phyloP scores from a whole-genome alignment of 345 rosid genomes.

The Ceriops decandra region DNA sequence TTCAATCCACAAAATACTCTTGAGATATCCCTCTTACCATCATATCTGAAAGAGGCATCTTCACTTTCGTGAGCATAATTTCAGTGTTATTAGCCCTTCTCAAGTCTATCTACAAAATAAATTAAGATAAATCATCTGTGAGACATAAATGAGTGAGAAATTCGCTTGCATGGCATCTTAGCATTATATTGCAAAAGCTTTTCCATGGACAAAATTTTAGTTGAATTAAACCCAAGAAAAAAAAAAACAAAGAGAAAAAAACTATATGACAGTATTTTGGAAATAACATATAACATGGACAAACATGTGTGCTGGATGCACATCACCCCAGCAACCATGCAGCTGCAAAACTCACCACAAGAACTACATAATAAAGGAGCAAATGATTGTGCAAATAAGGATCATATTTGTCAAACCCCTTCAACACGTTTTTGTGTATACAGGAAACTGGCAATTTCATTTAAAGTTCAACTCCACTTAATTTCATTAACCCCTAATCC shows the following conservation, averaged over 20 bases:
- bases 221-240: not conserved
- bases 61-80: conserved; percentile 99
- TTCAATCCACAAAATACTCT: not conserved
- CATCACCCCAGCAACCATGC: too few species aligned
- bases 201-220: not conserved
- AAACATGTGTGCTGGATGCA: too few species aligned
- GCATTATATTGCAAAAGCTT: not conserved
- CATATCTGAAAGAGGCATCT: conserved; percentile 98
- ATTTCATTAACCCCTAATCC: too few species aligned
- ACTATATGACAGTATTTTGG: not conserved
- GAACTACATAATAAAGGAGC: too few species aligned
- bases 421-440: too few species aligned
- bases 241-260: not conserved
- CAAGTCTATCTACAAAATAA: conserved; percentile 65
- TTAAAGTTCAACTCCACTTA: too few species aligned
- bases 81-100: conserved; percentile 99
- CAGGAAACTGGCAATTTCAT: too few species aligned
- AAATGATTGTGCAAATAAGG: too few species aligned
- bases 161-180: not conserved
- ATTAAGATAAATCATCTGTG: conserved; percentile 8
- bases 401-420: too few species aligned
- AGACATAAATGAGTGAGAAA: not conserved
- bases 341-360: too few species aligned
- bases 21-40: conserved; percentile 62
- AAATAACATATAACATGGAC: too few species aligned